Conservation (phyloP, 2,329 filamentous ascomycete genomes). For the Pyricularia grisea region DNA sequence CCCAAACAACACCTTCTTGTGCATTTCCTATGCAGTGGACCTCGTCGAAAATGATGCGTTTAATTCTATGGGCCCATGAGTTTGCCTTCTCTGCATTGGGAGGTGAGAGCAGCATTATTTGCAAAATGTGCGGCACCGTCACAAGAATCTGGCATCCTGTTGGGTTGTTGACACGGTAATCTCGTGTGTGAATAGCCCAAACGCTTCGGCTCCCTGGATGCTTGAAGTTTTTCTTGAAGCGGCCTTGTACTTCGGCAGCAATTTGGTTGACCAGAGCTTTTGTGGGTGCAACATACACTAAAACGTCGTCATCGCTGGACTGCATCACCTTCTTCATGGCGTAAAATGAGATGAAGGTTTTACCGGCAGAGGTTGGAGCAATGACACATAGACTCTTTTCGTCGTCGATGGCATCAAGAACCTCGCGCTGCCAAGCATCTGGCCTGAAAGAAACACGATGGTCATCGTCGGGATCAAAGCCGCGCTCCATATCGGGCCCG, state of each 20-base stretch:
- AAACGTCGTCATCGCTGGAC: conserved; percentile 56
- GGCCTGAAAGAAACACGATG: conserved; percentile 60
- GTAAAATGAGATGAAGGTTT: conserved; percentile 79
- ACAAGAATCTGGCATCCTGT: conserved; percentile 66
- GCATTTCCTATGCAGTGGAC: conserved; percentile 72
- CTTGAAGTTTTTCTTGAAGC: conserved; percentile 59
- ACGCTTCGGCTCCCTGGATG: conserved; percentile 52
- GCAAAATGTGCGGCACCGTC: conserved; percentile 68
- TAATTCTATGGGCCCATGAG: conserved; percentile 57
- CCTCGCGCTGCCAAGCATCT: conserved; percentile 66
- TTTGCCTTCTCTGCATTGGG: conserved; percentile 45
- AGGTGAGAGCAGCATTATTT: conserved; percentile 65
- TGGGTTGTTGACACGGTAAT: conserved; percentile 66
- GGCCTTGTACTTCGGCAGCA: conserved; percentile 65
- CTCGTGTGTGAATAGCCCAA: conserved; percentile 71
- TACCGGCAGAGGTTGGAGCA: conserved; percentile 69
- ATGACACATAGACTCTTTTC: conserved; percentile 65
- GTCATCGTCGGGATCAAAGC: conserved; percentile 59
- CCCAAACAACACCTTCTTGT: conserved; percentile 69
- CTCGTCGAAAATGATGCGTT: conserved; percentile 74
- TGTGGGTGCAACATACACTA: conserved; percentile 74
- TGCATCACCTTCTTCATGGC: conserved; percentile 70
- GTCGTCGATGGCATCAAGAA: conserved; percentile 64
- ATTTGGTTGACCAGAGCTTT: conserved; percentile 81
- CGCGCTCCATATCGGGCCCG: conserved; percentile 67